Percentiles rank a stretch among this genome's conserved stretches.
phyloP scores from a whole-genome alignment of 129 eudicot genomes.

The Flaveria brownii region DNA sequence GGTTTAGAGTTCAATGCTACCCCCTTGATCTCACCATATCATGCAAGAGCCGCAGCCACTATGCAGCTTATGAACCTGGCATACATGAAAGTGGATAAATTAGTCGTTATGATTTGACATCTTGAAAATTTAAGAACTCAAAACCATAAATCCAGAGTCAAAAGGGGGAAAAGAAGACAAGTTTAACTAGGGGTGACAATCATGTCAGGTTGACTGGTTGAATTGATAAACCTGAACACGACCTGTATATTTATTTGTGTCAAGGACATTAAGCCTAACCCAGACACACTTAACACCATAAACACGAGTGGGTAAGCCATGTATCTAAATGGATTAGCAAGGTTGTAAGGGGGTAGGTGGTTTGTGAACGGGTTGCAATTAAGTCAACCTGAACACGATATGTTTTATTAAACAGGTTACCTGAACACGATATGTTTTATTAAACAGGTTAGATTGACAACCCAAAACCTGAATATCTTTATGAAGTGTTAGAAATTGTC shows the following conservation, averaged over 20 bases:
- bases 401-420: neutral
- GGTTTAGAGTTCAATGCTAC: constrained; percentile 13
- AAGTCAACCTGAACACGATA: neutral
- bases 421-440: neutral
- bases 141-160: neutral
- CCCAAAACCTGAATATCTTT: neutral
- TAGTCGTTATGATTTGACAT: constrained; percentile 1
- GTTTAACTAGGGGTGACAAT: neutral
- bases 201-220: neutral
- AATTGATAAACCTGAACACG: neutral
- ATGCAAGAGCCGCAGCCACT: constrained; percentile 18
- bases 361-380: too few relatives aligned
- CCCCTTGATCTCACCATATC: constrained; percentile 19
- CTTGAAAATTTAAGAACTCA: neutral
- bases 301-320: neutral
- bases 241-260: neutral
- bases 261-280: neutral
- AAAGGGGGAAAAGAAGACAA: neutral
- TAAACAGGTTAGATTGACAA: neutral
- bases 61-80: constrained; percentile 30
- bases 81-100: constrained; percentile 10
- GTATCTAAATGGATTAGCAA: neutral
- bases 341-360: neutral
- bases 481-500: neutral
- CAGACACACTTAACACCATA: neutral